A percentile compares a stretch with the other conserved stretches of the same genome.
Conservation (phyloP, 805 yeast genomes). For the Groenewaldozyma tartarivorans region DNA sequence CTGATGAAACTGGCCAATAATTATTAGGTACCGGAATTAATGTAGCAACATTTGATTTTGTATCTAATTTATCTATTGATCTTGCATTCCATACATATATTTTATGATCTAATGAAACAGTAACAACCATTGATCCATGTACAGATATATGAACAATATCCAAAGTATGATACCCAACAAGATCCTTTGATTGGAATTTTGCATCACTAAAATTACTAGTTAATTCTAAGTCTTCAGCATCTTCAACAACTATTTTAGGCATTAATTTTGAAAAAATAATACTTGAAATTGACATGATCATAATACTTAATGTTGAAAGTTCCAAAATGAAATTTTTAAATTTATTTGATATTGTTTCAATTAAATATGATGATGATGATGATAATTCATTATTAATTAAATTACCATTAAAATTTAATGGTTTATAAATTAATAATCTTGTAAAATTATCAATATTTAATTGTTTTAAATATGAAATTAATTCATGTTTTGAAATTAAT, state of each 20-base stretch:
- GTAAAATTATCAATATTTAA: too few species aligned
- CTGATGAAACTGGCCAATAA: slow-evolving; percentile 22
- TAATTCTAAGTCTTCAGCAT: not conserved
- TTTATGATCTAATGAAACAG: slow-evolving; percentile 66
- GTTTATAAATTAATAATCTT: not conserved
- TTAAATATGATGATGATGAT: not conserved
- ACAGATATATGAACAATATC: slow-evolving; percentile 47
- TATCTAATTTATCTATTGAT: slow-evolving; percentile 5
- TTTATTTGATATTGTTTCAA: not conserved
- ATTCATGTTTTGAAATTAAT: too few species aligned
- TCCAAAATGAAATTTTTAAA: not conserved
- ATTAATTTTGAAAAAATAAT: not conserved
- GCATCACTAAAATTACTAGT: not conserved
- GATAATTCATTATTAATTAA: too few species aligned
- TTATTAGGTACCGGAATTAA: slow-evolving; percentile 17
- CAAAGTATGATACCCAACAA: slow-evolving; percentile 44
- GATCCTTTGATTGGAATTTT: slow-evolving; percentile 30
- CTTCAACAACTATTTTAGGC: not conserved
- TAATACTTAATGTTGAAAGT: not conserved
- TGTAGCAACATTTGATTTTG: slow-evolving; percentile 6
- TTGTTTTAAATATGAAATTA: not conserved
- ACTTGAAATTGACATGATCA: slow-evolving; percentile 4
- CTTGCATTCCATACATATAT: slow-evolving; percentile 53
- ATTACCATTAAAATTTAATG: not conserved
- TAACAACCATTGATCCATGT: slow-evolving; percentile 35